phyloP scores from a whole-genome alignment of 331 rosid genomes.

The Quercus phellos region DNA sequence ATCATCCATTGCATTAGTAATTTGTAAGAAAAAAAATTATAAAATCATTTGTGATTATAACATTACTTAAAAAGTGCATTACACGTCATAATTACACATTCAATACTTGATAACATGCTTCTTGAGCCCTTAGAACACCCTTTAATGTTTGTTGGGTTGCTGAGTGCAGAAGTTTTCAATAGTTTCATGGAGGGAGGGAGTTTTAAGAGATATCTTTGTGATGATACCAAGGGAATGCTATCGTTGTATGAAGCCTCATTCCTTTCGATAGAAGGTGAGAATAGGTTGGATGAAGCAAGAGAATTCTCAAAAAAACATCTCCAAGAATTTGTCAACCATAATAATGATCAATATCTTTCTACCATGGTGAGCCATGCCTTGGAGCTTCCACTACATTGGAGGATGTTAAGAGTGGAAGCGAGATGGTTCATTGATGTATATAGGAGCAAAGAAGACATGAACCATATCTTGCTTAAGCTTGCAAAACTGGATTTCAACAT shows the following conservation, averaged over 20 bases:
- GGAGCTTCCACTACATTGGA: constrained; percentile 27
- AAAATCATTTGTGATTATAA: no score
- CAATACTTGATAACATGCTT: no score
- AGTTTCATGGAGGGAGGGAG: not conserved
- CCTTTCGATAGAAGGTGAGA: constrained; percentile 16
- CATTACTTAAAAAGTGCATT: no score
- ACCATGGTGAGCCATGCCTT: constrained; percentile 19
- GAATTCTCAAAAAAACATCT: constrained; percentile 10
- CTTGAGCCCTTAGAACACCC: no score
- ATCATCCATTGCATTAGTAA: no score
- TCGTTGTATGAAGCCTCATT: constrained; percentile 30
- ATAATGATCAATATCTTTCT: not conserved
- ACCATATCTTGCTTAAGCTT: no score
- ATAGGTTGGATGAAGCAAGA: constrained; percentile 27
- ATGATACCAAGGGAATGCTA: constrained; percentile 5
- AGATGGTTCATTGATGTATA: no score
- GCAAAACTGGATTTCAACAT: no score
- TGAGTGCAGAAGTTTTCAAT: constrained; percentile 15
- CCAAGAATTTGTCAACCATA: not conserved
- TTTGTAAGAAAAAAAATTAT: no score
- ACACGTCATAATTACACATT: no score
- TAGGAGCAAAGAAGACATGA: no score
- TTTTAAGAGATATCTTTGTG: not conserved
- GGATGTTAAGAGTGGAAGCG: not conserved
- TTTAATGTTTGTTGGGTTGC: not conserved